Percentiles rank a stretch among this genome's conserved stretches.
These are phyloP conservation scores for Termitomyces heimii DNA, from an alignment of 768 basidiomycete species.

Conservation along the genomic window DNA sequence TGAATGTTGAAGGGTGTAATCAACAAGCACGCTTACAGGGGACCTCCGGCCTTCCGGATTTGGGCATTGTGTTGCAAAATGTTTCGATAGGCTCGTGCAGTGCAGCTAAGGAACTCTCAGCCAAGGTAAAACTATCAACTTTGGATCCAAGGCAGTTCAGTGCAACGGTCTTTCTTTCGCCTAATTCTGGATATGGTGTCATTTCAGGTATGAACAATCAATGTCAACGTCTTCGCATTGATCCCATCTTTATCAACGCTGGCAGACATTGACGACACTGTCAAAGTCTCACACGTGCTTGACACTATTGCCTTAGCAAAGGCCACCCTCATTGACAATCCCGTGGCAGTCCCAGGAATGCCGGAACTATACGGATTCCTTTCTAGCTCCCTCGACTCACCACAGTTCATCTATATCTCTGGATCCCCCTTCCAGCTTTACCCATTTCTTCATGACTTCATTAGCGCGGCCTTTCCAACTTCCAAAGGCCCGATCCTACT, in stretches of 20 bases:
- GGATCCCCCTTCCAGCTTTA: slow-evolving; percentile 40
- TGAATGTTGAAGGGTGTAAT: background rate
- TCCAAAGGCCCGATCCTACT: background rate
- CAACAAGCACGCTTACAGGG: background rate
- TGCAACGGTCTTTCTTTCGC: background rate
- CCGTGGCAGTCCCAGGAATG: slow-evolving; percentile 38
- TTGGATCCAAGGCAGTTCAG: background rate
- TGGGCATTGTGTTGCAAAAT: background rate
- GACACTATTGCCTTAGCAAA: slow-evolving; percentile 26
- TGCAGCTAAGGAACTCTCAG: background rate
- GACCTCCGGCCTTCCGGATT: background rate
- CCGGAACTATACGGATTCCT: slow-evolving; percentile 35
- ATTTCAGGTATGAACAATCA: background rate
- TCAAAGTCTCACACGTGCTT: slow-evolving; percentile 35
- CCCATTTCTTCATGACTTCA: slow-evolving; percentile 36
- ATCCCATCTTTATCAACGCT: background rate
- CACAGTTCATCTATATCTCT: slow-evolving; percentile 38
- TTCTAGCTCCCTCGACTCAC: slow-evolving; percentile 25
- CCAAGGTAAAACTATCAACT: background rate
- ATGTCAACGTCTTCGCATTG: background rate
- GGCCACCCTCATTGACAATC: slow-evolving; percentile 33
- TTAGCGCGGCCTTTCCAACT: slow-evolving; percentile 21
- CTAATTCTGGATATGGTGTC: background rate
- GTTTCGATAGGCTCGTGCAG: background rate
- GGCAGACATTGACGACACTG: slow-evolving; percentile 38